Percentiles rank a stretch among this genome's conserved stretches.
phyloP scores from a whole-genome alignment of 148 eudicot species.

The Silene conica region DNA sequence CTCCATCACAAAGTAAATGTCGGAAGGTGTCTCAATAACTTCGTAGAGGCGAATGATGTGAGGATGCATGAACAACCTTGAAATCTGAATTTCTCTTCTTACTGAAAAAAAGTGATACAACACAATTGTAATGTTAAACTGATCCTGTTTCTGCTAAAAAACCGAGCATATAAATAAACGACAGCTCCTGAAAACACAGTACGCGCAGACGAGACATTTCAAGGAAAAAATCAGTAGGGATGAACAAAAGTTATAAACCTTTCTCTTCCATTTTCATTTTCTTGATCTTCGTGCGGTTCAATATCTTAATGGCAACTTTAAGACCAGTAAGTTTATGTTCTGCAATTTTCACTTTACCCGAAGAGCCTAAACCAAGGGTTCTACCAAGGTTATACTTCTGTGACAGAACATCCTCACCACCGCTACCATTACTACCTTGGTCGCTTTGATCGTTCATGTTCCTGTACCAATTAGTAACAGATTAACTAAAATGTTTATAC shows the following conservation, averaged over 20 bases:
- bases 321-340: conserved; percentile 75
- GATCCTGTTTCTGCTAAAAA: background rate
- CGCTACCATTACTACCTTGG: background rate
- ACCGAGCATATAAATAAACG: background rate
- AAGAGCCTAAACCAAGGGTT: conserved; percentile 93
- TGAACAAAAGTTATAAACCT: conserved; percentile 39
- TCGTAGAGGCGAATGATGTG: conserved; percentile 93
- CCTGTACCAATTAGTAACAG: background rate
- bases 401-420: conserved; percentile 44
- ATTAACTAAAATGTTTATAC: background rate
- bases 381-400: conserved; percentile 84
- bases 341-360: conserved; percentile 96
- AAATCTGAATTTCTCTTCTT: conserved; percentile 82
- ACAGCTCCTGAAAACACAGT: too few species aligned
- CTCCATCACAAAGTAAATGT: conserved; percentile 91
- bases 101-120: conserved; percentile 42
- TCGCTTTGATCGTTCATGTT: background rate
- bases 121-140: background rate
- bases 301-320: conserved; percentile 93
- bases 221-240: background rate
- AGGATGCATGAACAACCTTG: conserved; percentile 97
- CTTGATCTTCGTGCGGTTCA: conserved; percentile 80
- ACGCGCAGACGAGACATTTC: too few species aligned
- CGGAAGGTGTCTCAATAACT: conserved; percentile 87
- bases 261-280: conserved; percentile 95